A percentile compares a stretch with the other conserved stretches of the same genome.
Evolutionary conservation across 495 filamentous ascomycete species (phyloP).

Genomic region (Neurospora sp.): DNA sequence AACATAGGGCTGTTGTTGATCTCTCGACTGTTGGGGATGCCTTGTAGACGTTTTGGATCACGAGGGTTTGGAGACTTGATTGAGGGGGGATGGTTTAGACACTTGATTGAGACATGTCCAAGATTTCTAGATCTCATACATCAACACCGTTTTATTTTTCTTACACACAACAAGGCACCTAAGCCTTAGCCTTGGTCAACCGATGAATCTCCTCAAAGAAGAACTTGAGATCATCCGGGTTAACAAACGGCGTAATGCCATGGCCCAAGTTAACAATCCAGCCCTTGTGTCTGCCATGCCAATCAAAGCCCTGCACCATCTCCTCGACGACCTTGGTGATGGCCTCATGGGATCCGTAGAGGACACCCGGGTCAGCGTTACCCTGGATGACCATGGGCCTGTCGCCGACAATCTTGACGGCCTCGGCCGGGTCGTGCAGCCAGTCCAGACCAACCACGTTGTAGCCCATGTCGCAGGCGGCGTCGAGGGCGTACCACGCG

Average conservation of each 20-base stretch:
- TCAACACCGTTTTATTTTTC: background rate
- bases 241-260: slow-evolving; percentile 87
- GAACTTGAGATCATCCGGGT: slow-evolving; percentile 84
- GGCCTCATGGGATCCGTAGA: slow-evolving; percentile 73
- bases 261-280: slow-evolving; percentile 87
- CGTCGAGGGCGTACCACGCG: slow-evolving; percentile 91
- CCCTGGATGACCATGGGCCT: slow-evolving; percentile 73
- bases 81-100: no score
- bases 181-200: slow-evolving; percentile 29
- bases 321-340: slow-evolving; percentile 71
- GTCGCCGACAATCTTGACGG: slow-evolving; percentile 63
- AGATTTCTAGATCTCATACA: background rate
- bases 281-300: slow-evolving; percentile 37
- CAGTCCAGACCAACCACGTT: slow-evolving; percentile 91
- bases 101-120: background rate
- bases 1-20: slow-evolving; percentile 10
- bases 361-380: slow-evolving; percentile 86
- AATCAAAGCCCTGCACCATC: slow-evolving; percentile 78
- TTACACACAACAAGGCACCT: background rate
- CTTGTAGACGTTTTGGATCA: background rate
- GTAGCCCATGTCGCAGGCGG: slow-evolving; percentile 79
- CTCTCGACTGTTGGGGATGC: slow-evolving; percentile 6
- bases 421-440: slow-evolving; percentile 82
- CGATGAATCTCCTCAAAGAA: slow-evolving; percentile 91
- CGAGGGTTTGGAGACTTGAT: no score